Percentiles rank a stretch among this genome's conserved stretches.
Conservation (phyloP, 371 early-diverging fungal genomes). For the Polyrhizophydium stewartii region DNA sequence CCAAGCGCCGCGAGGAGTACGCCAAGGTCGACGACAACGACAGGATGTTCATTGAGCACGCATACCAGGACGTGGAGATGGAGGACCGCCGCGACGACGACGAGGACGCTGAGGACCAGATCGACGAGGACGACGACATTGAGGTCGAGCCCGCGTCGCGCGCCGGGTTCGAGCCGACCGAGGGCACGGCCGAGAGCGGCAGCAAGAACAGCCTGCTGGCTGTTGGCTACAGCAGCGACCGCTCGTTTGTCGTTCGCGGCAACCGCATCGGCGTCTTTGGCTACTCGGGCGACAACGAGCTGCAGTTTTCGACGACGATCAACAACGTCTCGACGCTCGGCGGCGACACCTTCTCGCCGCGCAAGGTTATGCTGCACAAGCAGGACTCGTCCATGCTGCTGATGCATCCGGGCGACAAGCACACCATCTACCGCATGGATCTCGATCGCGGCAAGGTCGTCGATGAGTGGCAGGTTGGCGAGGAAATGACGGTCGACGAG, state of each 20-base stretch:
- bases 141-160: slow-evolving; percentile 2
- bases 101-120: slow-evolving; percentile 16
- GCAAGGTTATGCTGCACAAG: slow-evolving; percentile 69
- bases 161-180: slow-evolving; percentile 9
- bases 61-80: slow-evolving; percentile 53
- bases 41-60: slow-evolving; percentile 48
- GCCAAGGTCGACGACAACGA: slow-evolving; percentile 27
- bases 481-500: slow-evolving; percentile 53
- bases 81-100: slow-evolving; percentile 16
- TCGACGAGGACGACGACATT: slow-evolving; percentile 17
- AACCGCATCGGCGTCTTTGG: slow-evolving; percentile 78
- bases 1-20: slow-evolving; percentile 24
- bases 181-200: slow-evolving; percentile 48
- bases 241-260: slow-evolving; percentile 86
- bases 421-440: slow-evolving; percentile 83
- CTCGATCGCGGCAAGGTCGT: slow-evolving; percentile 87
- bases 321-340: slow-evolving; percentile 37
- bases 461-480: slow-evolving; percentile 82
- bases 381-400: slow-evolving; percentile 72
- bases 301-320: slow-evolving; percentile 69
- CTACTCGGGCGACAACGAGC: slow-evolving; percentile 58
- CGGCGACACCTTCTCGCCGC: slow-evolving; percentile 32
- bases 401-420: slow-evolving; percentile 57
- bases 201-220: slow-evolving; percentile 63
- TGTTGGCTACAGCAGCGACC: slow-evolving; percentile 68